Base-by-base conservation (phyloP, 768 basidiomycete genomes). In the Xerocomus brunneocitrinus region DNA sequence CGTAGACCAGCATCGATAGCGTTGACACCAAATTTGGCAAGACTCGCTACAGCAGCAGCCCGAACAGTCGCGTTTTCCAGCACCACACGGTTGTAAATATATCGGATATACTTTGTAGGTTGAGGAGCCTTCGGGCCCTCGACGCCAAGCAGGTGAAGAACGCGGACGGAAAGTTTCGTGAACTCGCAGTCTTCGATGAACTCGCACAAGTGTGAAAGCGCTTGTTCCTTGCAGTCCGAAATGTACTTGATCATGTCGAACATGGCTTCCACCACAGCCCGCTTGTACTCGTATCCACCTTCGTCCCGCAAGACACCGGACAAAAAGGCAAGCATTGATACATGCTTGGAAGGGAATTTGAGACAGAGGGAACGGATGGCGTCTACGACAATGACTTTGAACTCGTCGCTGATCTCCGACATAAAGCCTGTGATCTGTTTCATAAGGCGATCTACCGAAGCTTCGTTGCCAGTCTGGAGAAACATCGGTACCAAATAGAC, bases 141-240 rank as follows among this genome's bases (percentile, higher is more conserved):
- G 53, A 94, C 80, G 32, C 97, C 97, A 44, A 99, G 84, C 35
- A 99, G 75, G 67, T 99, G 91, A 25, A 99, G 80, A 62, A 99
- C 92, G 44, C 95, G 90, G 57, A 99, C 97, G 30, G 94, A 97
- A 47, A 99, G 84, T 72, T 98, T 99, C 31, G 95, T 98, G 67
- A 98, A 99, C 70, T 99, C 97, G 80, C 97, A 99, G 68, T 99
- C 97, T 73, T 99, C 97, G 68, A 99, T 99, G 69, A 99, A 99
- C 69, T 99, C 97, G 77, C 97, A 99, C 22, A 99, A 81, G 65
- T 99, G 93, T 19, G 95, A 95, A 42, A 99, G 81, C 1, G 97
- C 97, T 64, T 97, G 90, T 68, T 99, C 97, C 74, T 97, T 95
- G 74, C 88, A 91, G 48, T 98, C 95, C 42, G 77, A 75, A 63